Conservation (phyloP, 345 rosid species). For the Carallia pectinifolia region DNA sequence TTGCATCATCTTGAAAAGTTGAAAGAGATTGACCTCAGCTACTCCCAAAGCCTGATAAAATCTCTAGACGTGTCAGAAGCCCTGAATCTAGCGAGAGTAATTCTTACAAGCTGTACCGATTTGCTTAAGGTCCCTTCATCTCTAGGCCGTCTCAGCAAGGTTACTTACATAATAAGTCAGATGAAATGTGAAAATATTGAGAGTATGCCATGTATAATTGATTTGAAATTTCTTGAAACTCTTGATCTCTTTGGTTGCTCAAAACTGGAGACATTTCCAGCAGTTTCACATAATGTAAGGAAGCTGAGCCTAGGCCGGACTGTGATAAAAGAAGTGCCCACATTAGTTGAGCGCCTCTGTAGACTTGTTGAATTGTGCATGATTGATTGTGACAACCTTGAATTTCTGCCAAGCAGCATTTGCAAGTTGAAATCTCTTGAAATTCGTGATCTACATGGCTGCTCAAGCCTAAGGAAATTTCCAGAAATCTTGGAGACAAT, state of each 20-base stretch:
- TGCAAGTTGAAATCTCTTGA: not conserved
- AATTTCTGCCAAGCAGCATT: slow-evolving; percentile 4
- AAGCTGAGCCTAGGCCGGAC: not conserved
- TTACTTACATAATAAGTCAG: not conserved
- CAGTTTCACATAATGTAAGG: not conserved
- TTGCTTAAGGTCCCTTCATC: slow-evolving; percentile 8
- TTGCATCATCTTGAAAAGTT: slow-evolving; percentile 13
- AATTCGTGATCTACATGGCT: slow-evolving; percentile 6
- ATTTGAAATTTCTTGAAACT: not conserved
- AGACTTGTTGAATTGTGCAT: slow-evolving; percentile 25
- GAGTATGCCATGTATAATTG: not conserved
- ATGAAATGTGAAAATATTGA: not conserved
- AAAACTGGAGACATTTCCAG: not conserved
- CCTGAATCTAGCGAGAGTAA: not conserved
- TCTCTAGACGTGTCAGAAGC: slow-evolving; percentile 7
- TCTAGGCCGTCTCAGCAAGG: not conserved
- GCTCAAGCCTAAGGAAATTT: slow-evolving; percentile 7
- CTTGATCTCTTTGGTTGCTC: slow-evolving; percentile 11
- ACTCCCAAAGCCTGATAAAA: not conserved
- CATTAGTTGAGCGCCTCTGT: not conserved
- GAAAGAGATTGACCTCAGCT: slow-evolving; percentile 4
- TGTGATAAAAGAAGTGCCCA: not conserved
- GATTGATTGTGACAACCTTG: slow-evolving; percentile 1
- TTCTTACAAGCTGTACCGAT: not conserved
- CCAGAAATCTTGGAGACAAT: not conserved